Percentiles rank a stretch among this genome's conserved stretches.
Conservation (phyloP, 805 yeast genomes). For the Brettanomyces sp. region DNA sequence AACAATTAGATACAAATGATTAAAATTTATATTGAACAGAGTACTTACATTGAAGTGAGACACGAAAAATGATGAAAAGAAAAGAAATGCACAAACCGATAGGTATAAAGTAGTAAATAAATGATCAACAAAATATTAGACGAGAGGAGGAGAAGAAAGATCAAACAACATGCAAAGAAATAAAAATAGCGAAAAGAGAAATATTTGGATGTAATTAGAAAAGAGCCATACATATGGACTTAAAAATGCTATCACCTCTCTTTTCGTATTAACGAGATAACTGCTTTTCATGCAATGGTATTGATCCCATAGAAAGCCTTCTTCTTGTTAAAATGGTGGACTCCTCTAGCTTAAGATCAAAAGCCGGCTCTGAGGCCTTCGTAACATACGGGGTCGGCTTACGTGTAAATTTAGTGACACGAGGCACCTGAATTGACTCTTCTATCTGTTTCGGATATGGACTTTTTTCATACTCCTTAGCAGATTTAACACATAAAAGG, state of each 20-base stretch:
- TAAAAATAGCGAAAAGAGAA: too few relatives aligned
- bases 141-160: too few relatives aligned
- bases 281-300: not conserved
- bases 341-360: slow-evolving; percentile 55
- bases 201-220: too few relatives aligned
- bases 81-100: too few relatives aligned
- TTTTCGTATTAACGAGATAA: too few relatives aligned
- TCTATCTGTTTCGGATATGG: not conserved
- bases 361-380: slow-evolving; percentile 2
- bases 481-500: not conserved
- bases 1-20: slow-evolving; percentile 6
- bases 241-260: too few relatives aligned
- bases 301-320: slow-evolving; percentile 15
- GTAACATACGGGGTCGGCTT: slow-evolving; percentile 11
- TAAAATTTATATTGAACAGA: too few relatives aligned
- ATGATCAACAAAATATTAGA: not conserved
- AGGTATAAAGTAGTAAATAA: not conserved
- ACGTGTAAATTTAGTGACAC: slow-evolving; percentile 5
- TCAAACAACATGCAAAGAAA: too few relatives aligned
- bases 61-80: too few relatives aligned
- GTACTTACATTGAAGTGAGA: too few relatives aligned
- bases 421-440: not conserved
- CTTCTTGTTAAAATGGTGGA: slow-evolving; percentile 56
- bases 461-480: not conserved
- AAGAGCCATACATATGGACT: too few relatives aligned